These are phyloP conservation scores for Erythrophleum fordii DNA, from an alignment of 306 rosid species.

Conservation along the genomic window DNA sequence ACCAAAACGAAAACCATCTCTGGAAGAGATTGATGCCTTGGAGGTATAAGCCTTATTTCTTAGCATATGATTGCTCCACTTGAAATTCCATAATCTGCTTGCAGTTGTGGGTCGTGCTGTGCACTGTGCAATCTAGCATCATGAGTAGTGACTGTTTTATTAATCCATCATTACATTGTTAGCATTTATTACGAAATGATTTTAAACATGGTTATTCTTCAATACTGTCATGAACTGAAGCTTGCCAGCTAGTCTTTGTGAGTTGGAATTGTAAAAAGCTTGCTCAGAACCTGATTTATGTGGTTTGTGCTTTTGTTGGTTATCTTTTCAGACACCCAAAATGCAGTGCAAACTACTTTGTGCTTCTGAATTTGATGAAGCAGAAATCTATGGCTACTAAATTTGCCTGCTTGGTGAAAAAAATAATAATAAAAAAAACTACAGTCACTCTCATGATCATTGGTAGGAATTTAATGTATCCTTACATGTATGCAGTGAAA, in stretches of 20 bases:
- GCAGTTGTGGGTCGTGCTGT: neutral
- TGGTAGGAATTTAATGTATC: neutral
- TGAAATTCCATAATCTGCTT: neutral
- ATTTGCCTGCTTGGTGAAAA: neutral
- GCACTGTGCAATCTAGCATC: neutral
- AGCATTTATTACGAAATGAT: neutral
- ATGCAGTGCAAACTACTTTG: no score
- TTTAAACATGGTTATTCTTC: neutral
- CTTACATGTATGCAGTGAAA: neutral
- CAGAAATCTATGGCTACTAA: neutral
- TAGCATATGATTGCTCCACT: neutral
- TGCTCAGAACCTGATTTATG: neutral
- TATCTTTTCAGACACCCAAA: no score
- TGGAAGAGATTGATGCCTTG: constrained; percentile 19
- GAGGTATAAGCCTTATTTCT: constrained; percentile 6
- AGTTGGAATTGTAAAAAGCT: neutral
- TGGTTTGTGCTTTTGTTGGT: neutral
- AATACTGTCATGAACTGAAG: neutral
- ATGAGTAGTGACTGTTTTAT: neutral
- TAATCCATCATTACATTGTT: neutral
- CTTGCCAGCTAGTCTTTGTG: neutral
- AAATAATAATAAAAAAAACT: neutral
- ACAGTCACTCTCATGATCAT: neutral
- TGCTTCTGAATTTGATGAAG: neutral
- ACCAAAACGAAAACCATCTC: constrained; percentile 62